phyloP scores from a whole-genome alignment of 2,329 filamentous ascomycete genomes.

The Cladophialophora immunda region DNA sequence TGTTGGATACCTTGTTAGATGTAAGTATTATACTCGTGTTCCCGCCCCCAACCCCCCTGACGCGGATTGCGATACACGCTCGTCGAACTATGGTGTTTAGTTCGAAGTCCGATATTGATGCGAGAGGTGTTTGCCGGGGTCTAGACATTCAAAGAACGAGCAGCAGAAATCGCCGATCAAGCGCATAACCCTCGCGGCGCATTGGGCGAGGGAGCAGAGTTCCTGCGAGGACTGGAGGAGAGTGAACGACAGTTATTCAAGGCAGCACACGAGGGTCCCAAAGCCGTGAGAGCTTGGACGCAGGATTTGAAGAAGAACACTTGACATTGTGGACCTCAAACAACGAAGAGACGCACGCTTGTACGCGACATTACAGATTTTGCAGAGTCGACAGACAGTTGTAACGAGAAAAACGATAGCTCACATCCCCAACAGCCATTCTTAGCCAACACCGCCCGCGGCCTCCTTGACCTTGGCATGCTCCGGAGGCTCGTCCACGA shows the following conservation, averaged over 20 bases:
- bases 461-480: constrained; percentile 78
- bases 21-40: constrained; percentile 41
- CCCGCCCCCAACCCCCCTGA: background rate
- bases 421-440: background rate
- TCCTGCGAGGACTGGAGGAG: constrained; percentile 87
- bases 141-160: constrained; percentile 80
- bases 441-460: constrained; percentile 35
- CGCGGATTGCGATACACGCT: background rate
- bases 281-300: constrained; percentile 49
- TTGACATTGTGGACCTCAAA: constrained; percentile 12
- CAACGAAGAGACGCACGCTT: constrained; percentile 13
- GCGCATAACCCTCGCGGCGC: constrained; percentile 75
- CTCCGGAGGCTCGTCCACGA: constrained; percentile 90
- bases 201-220: constrained; percentile 72
- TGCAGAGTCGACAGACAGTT: background rate
- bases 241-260: constrained; percentile 82
- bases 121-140: background rate
- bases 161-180: constrained; percentile 84
- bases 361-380: constrained; percentile 12
- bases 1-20: constrained; percentile 72
- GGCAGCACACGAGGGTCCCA: constrained; percentile 76
- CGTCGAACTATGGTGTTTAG: background rate
- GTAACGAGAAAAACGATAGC: background rate
- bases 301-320: constrained; percentile 39
- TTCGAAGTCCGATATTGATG: background rate